These are phyloP conservation scores for Paxillus involutus DNA, from an alignment of 768 basidiomycete genomes.

Conservation along the genomic window DNA sequence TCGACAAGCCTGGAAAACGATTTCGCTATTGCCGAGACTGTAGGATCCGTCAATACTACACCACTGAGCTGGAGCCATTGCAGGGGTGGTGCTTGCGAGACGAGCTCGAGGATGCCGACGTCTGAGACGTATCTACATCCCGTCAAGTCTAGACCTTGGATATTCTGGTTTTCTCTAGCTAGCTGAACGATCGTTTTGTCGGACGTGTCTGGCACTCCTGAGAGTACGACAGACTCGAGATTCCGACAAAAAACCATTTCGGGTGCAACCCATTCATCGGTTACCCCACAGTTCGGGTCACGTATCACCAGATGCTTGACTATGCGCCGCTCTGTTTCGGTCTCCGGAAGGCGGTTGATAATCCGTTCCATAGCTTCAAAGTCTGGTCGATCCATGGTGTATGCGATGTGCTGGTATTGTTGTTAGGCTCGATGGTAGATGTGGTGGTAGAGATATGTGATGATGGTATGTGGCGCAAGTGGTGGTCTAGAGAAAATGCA, in stretches of 20 bases:
- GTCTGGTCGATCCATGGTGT: conserved; percentile 26
- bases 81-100: conserved; percentile 63
- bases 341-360: conserved; percentile 57
- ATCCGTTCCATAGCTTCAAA: conserved; percentile 58
- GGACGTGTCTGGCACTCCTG: conserved; percentile 62
- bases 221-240: conserved; percentile 67
- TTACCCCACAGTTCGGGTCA: conserved; percentile 38
- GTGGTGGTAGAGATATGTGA: not conserved
- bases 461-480: conserved; percentile 2
- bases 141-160: conserved; percentile 76
- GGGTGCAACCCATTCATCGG: conserved; percentile 58
- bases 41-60: conserved; percentile 55
- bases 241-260: conserved; percentile 61
- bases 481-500: not conserved
- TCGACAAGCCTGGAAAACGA: conserved; percentile 78
- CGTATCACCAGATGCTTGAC: conserved; percentile 61
- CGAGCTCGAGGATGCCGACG: conserved; percentile 71
- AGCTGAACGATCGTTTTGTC: conserved; percentile 69
- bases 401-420: not conserved
- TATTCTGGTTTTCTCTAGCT: conserved; percentile 57
- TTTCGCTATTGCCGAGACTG: conserved; percentile 70
- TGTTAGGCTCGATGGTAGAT: not conserved
- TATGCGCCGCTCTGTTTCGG: conserved; percentile 55
- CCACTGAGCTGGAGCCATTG: conserved; percentile 75
- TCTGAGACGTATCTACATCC: conserved; percentile 79